Percentiles rank a stretch among this genome's conserved stretches.
These are phyloP conservation scores for Berkeleyomyces basicola DNA, from an alignment of 2,329 filamentous ascomycete species.

Conservation along the genomic window DNA sequence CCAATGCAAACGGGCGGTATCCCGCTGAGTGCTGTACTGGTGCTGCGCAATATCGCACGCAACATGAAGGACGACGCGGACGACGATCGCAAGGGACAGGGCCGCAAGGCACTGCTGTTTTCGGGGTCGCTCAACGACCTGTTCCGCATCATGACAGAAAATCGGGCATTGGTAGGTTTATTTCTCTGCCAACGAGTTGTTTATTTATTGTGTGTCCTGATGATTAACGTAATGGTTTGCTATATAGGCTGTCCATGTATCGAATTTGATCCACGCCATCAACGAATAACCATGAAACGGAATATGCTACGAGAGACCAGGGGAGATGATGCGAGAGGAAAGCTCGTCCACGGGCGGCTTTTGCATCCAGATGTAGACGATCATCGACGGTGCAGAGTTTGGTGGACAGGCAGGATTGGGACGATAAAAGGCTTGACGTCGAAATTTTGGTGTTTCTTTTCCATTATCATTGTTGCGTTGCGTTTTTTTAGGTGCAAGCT, in stretches of 20 bases:
- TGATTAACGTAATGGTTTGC: conserved; percentile 5
- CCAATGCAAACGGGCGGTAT: conserved; percentile 54
- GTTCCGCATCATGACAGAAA: conserved; percentile 55
- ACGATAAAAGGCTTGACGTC: neutral
- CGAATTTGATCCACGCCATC: conserved; percentile 26
- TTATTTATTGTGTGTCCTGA: conserved; percentile 12
- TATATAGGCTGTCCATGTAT: conserved; percentile 24
- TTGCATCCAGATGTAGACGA: neutral
- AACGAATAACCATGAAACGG: conserved; percentile 14
- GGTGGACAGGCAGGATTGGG: too few species aligned
- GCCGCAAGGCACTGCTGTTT: conserved; percentile 49
- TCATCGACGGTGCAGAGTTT: neutral
- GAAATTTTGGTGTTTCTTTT: neutral
- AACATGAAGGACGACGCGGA: conserved; percentile 36
- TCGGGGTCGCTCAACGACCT: conserved; percentile 46
- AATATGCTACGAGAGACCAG: neutral
- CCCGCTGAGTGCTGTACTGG: conserved; percentile 59
- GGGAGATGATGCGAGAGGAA: neutral
- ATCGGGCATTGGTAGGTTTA: conserved; percentile 38
- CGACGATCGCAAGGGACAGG: conserved; percentile 28
- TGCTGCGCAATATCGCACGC: conserved; percentile 61
- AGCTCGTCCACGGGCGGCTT: too few species aligned
- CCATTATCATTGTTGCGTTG: neutral
- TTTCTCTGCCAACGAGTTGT: neutral
- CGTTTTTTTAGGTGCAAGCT: neutral